A percentile compares a stretch with the other conserved stretches of the same genome.
These are phyloP conservation scores for Serpula lacrymans DNA, from an alignment of 768 basidiomycete species.

Conservation along the genomic window DNA sequence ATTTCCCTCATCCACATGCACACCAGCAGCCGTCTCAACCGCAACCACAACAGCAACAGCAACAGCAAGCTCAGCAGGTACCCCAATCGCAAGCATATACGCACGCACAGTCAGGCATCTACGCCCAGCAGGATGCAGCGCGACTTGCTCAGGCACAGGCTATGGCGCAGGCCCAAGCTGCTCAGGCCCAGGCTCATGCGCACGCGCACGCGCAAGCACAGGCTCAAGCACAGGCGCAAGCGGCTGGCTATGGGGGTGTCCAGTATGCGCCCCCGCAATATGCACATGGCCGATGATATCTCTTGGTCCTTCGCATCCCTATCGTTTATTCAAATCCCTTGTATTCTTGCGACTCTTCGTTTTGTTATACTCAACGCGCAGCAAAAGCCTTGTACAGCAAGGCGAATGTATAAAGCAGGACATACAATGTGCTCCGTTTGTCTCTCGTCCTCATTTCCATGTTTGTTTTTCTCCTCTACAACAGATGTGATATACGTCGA, in stretches of 20 bases:
- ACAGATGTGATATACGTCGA: too few relatives aligned
- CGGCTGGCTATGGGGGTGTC: conserved; percentile 17
- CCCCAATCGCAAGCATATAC: conserved; percentile 30
- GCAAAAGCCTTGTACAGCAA: too few relatives aligned
- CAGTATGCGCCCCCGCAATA: too few relatives aligned
- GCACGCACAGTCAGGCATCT: conserved; percentile 30
- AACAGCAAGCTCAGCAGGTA: conserved; percentile 34
- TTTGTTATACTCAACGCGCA: too few relatives aligned
- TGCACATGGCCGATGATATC: too few relatives aligned
- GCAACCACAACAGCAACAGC: conserved; percentile 39
- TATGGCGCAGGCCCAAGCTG: conserved; percentile 31
- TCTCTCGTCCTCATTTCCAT: conserved; percentile 16
- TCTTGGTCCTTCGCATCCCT: too few relatives aligned
- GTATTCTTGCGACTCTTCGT: too few relatives aligned
- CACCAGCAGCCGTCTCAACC: conserved; percentile 48
- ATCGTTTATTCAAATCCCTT: too few relatives aligned
- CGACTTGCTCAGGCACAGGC: conserved; percentile 40
- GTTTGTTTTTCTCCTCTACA: conserved; percentile 14
- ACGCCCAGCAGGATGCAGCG: conserved; percentile 28
- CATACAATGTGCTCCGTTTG: too few relatives aligned
- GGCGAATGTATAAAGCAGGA: too few relatives aligned
- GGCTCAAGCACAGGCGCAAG: conserved; percentile 21
- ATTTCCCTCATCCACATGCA: conserved; percentile 62
- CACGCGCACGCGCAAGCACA: conserved; percentile 32
- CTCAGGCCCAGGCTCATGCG: conserved; percentile 37